These are phyloP conservation scores for Mycena rebaudengoi DNA, from an alignment of 768 basidiomycete species.

Conservation along the genomic window DNA sequence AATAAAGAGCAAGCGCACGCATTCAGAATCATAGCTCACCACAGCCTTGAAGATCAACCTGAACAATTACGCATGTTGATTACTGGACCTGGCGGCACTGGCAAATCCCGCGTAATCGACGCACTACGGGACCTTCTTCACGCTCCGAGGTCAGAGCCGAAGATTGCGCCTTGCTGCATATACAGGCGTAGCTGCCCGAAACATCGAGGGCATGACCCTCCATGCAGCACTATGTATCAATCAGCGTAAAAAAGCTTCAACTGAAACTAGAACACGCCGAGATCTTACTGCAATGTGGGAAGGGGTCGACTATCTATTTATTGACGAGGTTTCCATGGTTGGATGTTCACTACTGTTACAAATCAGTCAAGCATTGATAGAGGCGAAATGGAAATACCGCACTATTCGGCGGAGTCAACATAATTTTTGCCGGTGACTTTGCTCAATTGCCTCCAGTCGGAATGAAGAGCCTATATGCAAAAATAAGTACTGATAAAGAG, in stretches of 20 bases:
- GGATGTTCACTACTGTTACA: conserved; percentile 32
- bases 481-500: conserved; percentile 7
- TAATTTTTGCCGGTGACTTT: conserved; percentile 55
- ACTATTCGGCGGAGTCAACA: conserved; percentile 49
- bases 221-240: conserved; percentile 40
- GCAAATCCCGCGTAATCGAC: conserved; percentile 49
- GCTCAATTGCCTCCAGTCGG: conserved; percentile 49
- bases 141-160: conserved; percentile 16
- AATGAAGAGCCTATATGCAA: conserved; percentile 31
- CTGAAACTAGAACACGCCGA: conserved; percentile 7
- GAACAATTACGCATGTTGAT: conserved; percentile 44
- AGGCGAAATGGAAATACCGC: conserved; percentile 37
- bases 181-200: conserved; percentile 49
- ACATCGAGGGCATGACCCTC: conserved; percentile 48
- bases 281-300: conserved; percentile 39
- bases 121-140: conserved; percentile 44
- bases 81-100: conserved; percentile 50
- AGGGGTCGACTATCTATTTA: not conserved
- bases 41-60: conserved; percentile 19
- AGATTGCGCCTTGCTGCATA: conserved; percentile 40
- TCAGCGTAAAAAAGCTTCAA: conserved; percentile 5
- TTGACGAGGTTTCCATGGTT: not conserved
- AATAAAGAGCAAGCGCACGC: conserved; percentile 44
- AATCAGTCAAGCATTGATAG: conserved; percentile 41
- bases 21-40: conserved; percentile 40